These are phyloP conservation scores for Vitis amurensis DNA, from an alignment of 164 flowering plant species.

Conservation along the genomic window DNA sequence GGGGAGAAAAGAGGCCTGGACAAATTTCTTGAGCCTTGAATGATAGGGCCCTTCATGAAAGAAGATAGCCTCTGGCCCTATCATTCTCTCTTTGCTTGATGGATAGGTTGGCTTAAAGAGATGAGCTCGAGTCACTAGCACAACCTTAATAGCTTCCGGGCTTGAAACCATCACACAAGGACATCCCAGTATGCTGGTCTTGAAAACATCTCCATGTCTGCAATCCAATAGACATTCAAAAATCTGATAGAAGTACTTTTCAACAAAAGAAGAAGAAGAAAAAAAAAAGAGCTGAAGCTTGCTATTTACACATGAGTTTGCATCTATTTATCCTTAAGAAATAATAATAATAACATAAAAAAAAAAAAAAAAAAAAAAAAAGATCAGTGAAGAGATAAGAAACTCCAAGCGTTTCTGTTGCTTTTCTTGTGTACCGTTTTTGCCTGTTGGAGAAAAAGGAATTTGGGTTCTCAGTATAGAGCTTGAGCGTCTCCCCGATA, in stretches of 20 bases:
- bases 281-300: no score
- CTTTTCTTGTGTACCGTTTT: constrained; percentile 39
- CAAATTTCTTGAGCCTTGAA: constrained; percentile 62
- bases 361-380: not conserved
- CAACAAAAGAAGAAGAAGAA: no score
- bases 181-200: constrained; percentile 85
- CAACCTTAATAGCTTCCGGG: constrained; percentile 69
- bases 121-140: constrained; percentile 59
- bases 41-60: constrained; percentile 87
- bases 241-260: no score
- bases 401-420: not conserved
- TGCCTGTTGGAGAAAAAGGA: constrained; percentile 66
- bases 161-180: constrained; percentile 90
- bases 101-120: constrained; percentile 79
- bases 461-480: constrained; percentile 72
- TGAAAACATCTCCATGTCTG: constrained; percentile 81
- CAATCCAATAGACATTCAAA: not conserved
- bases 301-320: no score
- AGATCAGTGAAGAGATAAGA: not conserved
- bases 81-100: constrained; percentile 73
- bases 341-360: no score
- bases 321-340: no score
- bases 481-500: constrained; percentile 78
- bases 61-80: constrained; percentile 81
- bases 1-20: constrained; percentile 73